Evolutionary conservation across 768 basidiomycete species (phyloP).

Genomic region (Leccinum imitatum): DNA sequence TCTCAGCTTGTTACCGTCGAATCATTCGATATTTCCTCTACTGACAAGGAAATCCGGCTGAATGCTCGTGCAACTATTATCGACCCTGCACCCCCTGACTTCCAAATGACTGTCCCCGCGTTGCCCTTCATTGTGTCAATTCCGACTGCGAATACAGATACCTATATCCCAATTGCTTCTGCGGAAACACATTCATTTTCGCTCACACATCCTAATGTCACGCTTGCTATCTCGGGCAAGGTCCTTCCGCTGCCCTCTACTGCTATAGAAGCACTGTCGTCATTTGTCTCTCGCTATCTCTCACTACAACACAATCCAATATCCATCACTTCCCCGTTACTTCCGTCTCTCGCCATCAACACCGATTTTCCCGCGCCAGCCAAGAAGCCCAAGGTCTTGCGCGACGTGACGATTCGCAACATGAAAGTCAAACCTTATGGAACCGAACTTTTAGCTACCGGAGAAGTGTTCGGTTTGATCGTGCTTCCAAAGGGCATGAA

Average conservation of each 20-base stretch:
- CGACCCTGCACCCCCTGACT: slow-evolving; percentile 51
- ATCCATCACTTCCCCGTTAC: slow-evolving; percentile 53
- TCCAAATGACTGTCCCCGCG: slow-evolving; percentile 52
- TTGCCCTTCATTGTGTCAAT: slow-evolving; percentile 65
- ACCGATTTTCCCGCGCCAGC: slow-evolving; percentile 65
- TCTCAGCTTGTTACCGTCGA: slow-evolving; percentile 60
- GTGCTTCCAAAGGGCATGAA: slow-evolving; percentile 72
- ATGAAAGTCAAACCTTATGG: slow-evolving; percentile 65
- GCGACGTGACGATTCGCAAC: slow-evolving; percentile 68
- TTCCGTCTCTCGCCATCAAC: slow-evolving; percentile 46
- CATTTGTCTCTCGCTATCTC: slow-evolving; percentile 65
- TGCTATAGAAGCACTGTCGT: slow-evolving; percentile 45
- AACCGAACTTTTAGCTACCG: slow-evolving; percentile 60
- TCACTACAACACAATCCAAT: slow-evolving; percentile 57
- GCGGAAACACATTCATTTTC: slow-evolving; percentile 55
- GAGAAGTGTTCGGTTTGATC: slow-evolving; percentile 60
- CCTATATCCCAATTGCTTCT: slow-evolving; percentile 48
- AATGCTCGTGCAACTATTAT: slow-evolving; percentile 56
- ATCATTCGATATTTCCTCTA: slow-evolving; percentile 49
- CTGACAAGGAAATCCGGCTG: slow-evolving; percentile 38
- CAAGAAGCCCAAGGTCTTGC: slow-evolving; percentile 63
- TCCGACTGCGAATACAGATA: slow-evolving; percentile 29
- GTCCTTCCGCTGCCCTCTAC: slow-evolving; percentile 54
- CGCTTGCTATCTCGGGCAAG: slow-evolving; percentile 53
- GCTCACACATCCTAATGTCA: slow-evolving; percentile 68